phyloP scores from a whole-genome alignment of 352 stramenopile species.

The Globisporangium orthogonon region DNA sequence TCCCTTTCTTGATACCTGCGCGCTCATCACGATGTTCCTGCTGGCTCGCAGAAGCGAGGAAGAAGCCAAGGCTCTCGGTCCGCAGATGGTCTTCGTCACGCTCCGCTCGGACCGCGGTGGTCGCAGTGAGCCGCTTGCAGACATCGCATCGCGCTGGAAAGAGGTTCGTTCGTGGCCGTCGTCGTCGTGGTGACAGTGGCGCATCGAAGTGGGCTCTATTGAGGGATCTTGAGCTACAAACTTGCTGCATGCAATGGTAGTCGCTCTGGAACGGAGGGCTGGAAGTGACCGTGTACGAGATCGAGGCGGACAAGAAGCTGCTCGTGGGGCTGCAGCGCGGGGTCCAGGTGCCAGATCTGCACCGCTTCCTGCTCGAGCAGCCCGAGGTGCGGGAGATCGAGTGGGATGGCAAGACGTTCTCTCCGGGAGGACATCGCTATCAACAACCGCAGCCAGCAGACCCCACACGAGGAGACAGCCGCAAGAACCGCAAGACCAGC shows the following conservation, averaged over 20 bases:
- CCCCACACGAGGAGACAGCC: no score
- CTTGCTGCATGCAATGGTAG: slow-evolving; percentile 13
- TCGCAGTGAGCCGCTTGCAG: slow-evolving; percentile 22
- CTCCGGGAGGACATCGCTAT: background rate
- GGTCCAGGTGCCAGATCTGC: slow-evolving; percentile 36
- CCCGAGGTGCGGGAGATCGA: slow-evolving; percentile 52
- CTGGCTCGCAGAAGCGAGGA: slow-evolving; percentile 19
- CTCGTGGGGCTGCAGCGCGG: slow-evolving; percentile 64
- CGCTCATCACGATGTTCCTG: no score
- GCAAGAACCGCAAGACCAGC: slow-evolving; percentile 6
- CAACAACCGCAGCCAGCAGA: slow-evolving; percentile 5
- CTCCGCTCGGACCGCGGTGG: slow-evolving; percentile 11
- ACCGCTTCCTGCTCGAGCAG: slow-evolving; percentile 45
- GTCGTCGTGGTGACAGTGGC: no score
- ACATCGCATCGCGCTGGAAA: slow-evolving; percentile 67
- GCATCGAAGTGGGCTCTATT: no score
- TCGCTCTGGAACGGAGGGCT: slow-evolving; percentile 72
- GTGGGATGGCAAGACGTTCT: slow-evolving; percentile 47
- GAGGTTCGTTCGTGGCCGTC: slow-evolving; percentile 23
- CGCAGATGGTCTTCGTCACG: slow-evolving; percentile 80
- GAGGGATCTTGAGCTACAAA: no score
- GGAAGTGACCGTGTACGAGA: slow-evolving; percentile 65
- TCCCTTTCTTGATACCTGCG: no score
- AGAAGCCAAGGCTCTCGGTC: slow-evolving; percentile 45
- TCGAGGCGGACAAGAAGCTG: slow-evolving; percentile 43